A percentile compares a stretch with the other conserved stretches of the same genome.
These are phyloP conservation scores for Kalaharituber pfeilii DNA, from an alignment of 2,329 filamentous ascomycete genomes.

Conservation along the genomic window DNA sequence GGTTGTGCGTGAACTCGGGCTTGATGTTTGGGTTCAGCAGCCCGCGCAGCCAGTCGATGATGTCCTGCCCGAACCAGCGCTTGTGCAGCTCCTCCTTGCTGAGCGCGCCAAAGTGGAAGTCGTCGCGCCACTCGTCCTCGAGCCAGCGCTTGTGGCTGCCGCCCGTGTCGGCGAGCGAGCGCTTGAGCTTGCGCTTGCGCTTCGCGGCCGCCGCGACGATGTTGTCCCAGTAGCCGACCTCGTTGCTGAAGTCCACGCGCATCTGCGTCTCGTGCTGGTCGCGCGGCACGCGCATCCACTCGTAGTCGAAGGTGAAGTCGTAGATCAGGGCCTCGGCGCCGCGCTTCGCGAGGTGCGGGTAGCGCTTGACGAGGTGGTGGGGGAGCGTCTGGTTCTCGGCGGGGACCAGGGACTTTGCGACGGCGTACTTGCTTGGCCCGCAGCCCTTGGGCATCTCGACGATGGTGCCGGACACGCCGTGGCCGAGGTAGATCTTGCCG, in stretches of 20 bases:
- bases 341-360: constrained; percentile 13
- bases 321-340: too few species aligned
- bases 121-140: constrained; percentile 28
- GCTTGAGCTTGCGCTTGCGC: constrained; percentile 22
- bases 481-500: constrained; percentile 26
- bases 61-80: constrained; percentile 26
- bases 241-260: constrained; percentile 30
- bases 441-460: constrained; percentile 30
- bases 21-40: constrained; percentile 22
- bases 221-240: constrained; percentile 27
- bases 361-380: constrained; percentile 8
- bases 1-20: constrained; percentile 20
- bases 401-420: constrained; percentile 25
- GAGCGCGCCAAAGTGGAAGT: constrained; percentile 23
- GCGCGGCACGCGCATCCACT: constrained; percentile 26
- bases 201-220: constrained; percentile 20
- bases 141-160: constrained; percentile 27
- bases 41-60: constrained; percentile 24
- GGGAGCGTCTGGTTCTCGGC: constrained; percentile 20
- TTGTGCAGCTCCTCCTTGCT: constrained; percentile 25
- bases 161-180: constrained; percentile 23
- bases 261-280: constrained; percentile 25
- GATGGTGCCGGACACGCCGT: constrained; percentile 28
- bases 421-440: constrained; percentile 29
- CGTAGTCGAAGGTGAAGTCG: constrained; percentile 28